Conservation (phyloP, 352 stramenopile species). For the Phytophthora citricola region DNA sequence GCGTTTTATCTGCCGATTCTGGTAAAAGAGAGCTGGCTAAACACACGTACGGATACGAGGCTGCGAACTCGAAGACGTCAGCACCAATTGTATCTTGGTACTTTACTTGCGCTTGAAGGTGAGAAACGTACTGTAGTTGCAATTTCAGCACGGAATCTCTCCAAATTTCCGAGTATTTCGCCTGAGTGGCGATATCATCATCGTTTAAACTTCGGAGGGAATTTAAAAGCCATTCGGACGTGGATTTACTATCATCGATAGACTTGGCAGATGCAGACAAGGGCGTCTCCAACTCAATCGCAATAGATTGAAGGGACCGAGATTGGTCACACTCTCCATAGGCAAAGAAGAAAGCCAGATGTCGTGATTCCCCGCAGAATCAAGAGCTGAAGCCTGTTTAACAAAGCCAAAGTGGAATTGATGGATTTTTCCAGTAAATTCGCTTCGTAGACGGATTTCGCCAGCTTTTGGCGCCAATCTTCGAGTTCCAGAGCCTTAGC, state of each 20-base stretch:
- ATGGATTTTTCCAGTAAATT: slow-evolving; percentile 50
- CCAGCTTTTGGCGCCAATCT: slow-evolving; percentile 47
- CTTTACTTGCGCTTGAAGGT: slow-evolving; percentile 31
- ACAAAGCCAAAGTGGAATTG: slow-evolving; percentile 54
- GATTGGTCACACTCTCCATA: slow-evolving; percentile 13
- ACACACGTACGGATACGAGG: slow-evolving; percentile 51
- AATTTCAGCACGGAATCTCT: slow-evolving; percentile 31
- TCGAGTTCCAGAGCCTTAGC: slow-evolving; percentile 34
- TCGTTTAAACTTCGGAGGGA: background rate
- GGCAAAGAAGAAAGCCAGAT: slow-evolving; percentile 45
- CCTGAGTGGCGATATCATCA: slow-evolving; percentile 4
- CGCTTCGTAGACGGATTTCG: slow-evolving; percentile 48
- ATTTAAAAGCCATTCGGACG: slow-evolving; percentile 44
- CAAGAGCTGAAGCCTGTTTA: slow-evolving; percentile 20
- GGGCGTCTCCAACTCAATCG: slow-evolving; percentile 25
- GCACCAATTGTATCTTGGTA: slow-evolving; percentile 49
- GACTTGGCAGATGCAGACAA: background rate
- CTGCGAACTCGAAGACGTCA: slow-evolving; percentile 60
- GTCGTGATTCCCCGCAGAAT: slow-evolving; percentile 31
- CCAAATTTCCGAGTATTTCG: slow-evolving; percentile 6
- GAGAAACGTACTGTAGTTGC: slow-evolving; percentile 36
- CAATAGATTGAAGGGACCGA: slow-evolving; percentile 23
- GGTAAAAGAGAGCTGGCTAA: slow-evolving; percentile 15
- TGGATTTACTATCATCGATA: slow-evolving; percentile 30
- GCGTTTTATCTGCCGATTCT: slow-evolving; percentile 9